A percentile compares a stretch with the other conserved stretches of the same genome.
Conservation (phyloP, 306 rosid genomes). For the Chamaecrista fasciculata region DNA sequence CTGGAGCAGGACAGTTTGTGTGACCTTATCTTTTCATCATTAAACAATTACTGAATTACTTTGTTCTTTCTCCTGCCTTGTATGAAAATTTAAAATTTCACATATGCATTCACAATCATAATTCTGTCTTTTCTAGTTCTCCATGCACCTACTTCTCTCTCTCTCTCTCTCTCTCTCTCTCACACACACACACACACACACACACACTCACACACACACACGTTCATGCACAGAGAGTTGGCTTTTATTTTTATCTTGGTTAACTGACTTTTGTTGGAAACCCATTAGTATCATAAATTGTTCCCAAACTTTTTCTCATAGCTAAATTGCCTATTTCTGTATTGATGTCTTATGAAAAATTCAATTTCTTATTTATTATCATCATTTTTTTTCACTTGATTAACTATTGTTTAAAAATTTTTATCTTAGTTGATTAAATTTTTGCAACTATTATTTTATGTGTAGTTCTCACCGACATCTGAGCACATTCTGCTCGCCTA, state of each 20-base stretch:
- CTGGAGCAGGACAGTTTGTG: not conserved
- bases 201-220: not conserved
- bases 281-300: not conserved
- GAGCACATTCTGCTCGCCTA: conserved; percentile 69
- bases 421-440: conserved; percentile 17
- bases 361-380: not conserved
- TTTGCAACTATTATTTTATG: conserved; percentile 31
- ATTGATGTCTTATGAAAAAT: not conserved
- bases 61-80: not conserved
- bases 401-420: conserved; percentile 5
- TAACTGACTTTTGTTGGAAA: not conserved
- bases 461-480: conserved; percentile 55
- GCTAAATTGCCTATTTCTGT: not conserved
- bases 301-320: conserved; percentile 8
- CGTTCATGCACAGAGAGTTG: not conserved
- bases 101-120: conserved; percentile 3
- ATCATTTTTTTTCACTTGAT: not conserved
- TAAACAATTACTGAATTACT: not conserved
- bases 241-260: not conserved
- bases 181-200: not conserved
- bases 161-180: conserved; percentile 8
- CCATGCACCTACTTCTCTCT: conserved; percentile 4
- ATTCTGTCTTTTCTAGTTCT: conserved; percentile 7
- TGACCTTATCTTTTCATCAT: not conserved
- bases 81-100: not conserved